Evolutionary conservation across 2,329 filamentous ascomycete species (phyloP).

Genomic region (Epichloe amarillans): DNA sequence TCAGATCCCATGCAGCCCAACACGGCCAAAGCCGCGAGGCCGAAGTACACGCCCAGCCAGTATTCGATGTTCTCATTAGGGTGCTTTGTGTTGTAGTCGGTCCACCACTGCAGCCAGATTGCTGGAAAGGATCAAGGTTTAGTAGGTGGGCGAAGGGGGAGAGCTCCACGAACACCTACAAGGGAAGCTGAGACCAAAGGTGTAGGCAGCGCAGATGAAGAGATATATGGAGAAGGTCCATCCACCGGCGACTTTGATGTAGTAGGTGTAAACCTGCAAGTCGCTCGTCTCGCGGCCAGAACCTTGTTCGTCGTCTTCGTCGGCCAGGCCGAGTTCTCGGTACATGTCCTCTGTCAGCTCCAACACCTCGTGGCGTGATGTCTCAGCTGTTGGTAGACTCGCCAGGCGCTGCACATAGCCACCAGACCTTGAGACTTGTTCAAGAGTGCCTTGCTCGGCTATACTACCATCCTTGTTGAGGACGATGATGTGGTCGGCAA

Average conservation of each 20-base stretch:
- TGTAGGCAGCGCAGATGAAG: conserved; percentile 8
- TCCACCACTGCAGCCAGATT: conserved; percentile 15
- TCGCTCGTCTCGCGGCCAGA: conserved; percentile 8
- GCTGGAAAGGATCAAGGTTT: conserved; percentile 3
- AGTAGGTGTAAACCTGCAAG: conserved; percentile 9
- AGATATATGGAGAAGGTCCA: conserved; percentile 8
- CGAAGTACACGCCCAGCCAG: conserved; percentile 11
- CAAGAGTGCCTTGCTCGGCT: conserved; percentile 10
- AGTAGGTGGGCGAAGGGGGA: not conserved
- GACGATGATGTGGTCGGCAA: conserved; percentile 13
- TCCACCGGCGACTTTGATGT: conserved; percentile 9
- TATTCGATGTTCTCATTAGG: conserved; percentile 10
- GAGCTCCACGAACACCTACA: conserved; percentile 5
- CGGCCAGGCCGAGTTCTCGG: conserved; percentile 8
- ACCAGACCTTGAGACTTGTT: conserved; percentile 3
- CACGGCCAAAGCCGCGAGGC: conserved; percentile 8
- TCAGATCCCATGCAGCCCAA: conserved; percentile 8
- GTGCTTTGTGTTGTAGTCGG: conserved; percentile 8
- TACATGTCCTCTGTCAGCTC: conserved; percentile 9
- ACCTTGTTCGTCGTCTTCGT: conserved; percentile 7
- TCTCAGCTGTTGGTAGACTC: not conserved
- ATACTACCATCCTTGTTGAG: conserved; percentile 12
- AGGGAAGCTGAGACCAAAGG: conserved; percentile 11
- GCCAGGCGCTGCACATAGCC: conserved; percentile 5
- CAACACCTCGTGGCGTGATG: not conserved